Base-by-base conservation (phyloP, 352 stramenopile species). In the Globisporangium mamillatum region DNA sequence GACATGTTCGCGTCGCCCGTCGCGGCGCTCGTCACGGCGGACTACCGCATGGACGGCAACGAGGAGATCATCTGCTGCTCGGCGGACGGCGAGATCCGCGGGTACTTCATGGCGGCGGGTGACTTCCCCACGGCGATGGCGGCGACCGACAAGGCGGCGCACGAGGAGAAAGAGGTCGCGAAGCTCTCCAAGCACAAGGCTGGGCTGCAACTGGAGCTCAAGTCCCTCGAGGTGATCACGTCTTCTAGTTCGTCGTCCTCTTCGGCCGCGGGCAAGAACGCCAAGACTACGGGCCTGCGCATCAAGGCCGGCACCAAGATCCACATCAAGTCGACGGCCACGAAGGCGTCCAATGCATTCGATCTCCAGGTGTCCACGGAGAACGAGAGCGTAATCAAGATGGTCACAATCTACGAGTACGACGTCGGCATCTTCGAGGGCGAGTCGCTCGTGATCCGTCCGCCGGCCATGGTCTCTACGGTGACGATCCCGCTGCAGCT, bases 51-150 rank as follows among this genome's bases (percentile, higher is more conserved):
- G 81, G 84, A 96, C 69, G 93, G 92, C 58, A 85, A 83, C 32
- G 77, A 95, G 16, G 84, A 97, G 76, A 78, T 97, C n/a, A 89
- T 98, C 52, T 97, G 90, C 64, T 96, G 87, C 71, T 80, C 83
- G 8, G 53, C 75, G 0, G 82, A 94, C 36, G 92, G 92, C 58
- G 86, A 97, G 69, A 89, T 94, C 24, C 81, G 82, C 22, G 88
- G 88, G 16, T 94, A 92, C 36, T 73, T 76, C 22, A 82, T 84
- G 3, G 74, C 76, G 0, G 74, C 80, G 0, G 82, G 75, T 6
- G 78, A 90, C n/a, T 76, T 82, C 20, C 68, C 71, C 8, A 63
- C 75, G 4, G 60, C 73, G 0, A 55, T 66, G 1, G 67, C 71
- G 38, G 72, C 57, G 46, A 79, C 63, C 50, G 84, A 92, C 16